Base-by-base conservation (phyloP, 2,329 filamentous ascomycete genomes). In the Xylaria sp. region DNA sequence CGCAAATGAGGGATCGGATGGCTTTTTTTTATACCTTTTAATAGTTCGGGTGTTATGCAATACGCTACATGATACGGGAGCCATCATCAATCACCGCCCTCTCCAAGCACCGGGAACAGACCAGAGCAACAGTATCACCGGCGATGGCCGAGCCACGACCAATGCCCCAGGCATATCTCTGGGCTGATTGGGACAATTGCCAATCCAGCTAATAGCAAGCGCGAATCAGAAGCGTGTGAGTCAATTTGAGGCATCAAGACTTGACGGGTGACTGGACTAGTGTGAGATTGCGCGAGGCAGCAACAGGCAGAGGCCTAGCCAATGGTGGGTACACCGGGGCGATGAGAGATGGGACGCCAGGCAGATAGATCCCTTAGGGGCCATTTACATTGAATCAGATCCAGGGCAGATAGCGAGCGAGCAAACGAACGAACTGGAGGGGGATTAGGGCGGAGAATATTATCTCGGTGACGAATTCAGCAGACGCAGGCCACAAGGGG, bases 121-220 rank as follows among this genome's bases (percentile, higher is more conserved):
- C 25, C 18, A 65, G 35, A 48, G 58, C 59, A 59, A 21, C 29
- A 55, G 65, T 44, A 10, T 51, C 59, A 66, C 32, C 48, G 47
- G 58, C 8, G 40, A 42, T 48, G 21, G 42, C 66, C 35, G 48
- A 66, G 67, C 67, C 67, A 66, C 60, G 25, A 51, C 5, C 60
- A 63, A 37, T 69, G 67, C 63, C 59, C 65, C 65, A 65, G 68
- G 68, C 65, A 68, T 23, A 58, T 35, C 13, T 60, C 27, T 59
- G 16, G 60, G 65, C 68, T 37, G n/a, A 69, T 64, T n/a, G 12
- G 40, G 16, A 32, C 27, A 23, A 65, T 60, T 60, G 51, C 23
- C 60, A 53, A 65, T 42, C 5, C 50, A 12, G 16, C 29, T 25
- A 29, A 58, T 48, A 8, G 29, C 23, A 55, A n/a, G 54, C 40